Percentiles rank a stretch among this genome's conserved stretches.
These are phyloP conservation scores for Ceratocystiopsis minuta DNA, from an alignment of 2,329 filamentous ascomycete genomes.

Conservation along the genomic window DNA sequence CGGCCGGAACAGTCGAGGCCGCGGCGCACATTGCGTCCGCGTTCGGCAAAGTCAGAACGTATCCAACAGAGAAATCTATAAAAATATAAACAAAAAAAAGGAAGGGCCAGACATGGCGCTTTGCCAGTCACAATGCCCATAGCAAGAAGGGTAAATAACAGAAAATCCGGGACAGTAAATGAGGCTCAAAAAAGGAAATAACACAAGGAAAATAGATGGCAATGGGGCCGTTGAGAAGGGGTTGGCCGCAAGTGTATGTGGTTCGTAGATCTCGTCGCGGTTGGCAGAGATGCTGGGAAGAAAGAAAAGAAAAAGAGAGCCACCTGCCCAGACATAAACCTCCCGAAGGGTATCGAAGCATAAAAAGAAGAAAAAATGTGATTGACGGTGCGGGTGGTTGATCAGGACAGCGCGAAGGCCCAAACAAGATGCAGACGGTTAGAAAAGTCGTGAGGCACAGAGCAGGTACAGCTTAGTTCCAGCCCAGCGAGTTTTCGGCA, in stretches of 20 bases:
- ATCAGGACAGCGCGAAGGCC: too few species aligned
- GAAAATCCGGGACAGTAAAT: slow-evolving; percentile 4
- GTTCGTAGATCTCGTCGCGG: slow-evolving; percentile 2
- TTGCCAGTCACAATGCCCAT: background rate
- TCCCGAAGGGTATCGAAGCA: slow-evolving; percentile 28
- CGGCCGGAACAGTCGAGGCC: too few species aligned
- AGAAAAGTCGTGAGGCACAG: background rate
- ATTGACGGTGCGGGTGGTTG: background rate
- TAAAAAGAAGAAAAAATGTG: slow-evolving; percentile 11
- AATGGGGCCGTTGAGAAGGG: slow-evolving; percentile 3
- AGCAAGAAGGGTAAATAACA: slow-evolving; percentile 7
- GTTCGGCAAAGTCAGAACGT: background rate
- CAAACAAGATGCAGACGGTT: background rate
- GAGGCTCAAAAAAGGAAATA: background rate
- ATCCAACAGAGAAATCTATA: slow-evolving; percentile 6
- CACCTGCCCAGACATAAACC: slow-evolving; percentile 14
- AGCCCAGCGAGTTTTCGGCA: slow-evolving; percentile 85
- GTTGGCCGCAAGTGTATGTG: slow-evolving; percentile 3
- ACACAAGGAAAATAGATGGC: slow-evolving; percentile 2
- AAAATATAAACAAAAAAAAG: slow-evolving; percentile 3
- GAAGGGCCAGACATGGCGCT: background rate
- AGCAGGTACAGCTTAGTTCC: slow-evolving; percentile 47
- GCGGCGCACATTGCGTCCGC: too few species aligned
- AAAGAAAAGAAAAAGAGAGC: slow-evolving; percentile 4
- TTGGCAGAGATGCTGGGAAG: slow-evolving; percentile 1